These are phyloP conservation scores for Neurospora intermedia DNA, from an alignment of 495 filamentous ascomycete species.

Conservation along the genomic window DNA sequence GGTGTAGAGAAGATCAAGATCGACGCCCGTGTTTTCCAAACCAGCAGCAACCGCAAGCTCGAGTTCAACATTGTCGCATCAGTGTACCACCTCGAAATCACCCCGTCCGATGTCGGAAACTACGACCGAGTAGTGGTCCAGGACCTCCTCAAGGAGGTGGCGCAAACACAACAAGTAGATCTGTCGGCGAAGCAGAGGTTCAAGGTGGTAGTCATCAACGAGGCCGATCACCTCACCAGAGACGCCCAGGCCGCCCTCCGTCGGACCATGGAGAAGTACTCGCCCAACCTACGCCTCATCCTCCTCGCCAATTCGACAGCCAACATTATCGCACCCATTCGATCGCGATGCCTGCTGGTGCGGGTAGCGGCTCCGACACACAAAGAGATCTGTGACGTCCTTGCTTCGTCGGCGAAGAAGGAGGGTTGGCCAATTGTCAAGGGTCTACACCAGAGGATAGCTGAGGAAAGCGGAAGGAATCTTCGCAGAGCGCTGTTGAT, in stretches of 20 bases:
- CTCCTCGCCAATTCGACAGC: conserved; percentile 88
- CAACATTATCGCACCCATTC: conserved; percentile 95
- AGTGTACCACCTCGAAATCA: conserved; percentile 96
- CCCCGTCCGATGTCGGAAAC: conserved; percentile 91
- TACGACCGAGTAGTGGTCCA: conserved; percentile 94
- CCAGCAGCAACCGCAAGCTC: conserved; percentile 86
- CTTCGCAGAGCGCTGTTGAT: conserved; percentile 81
- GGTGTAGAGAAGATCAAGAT: conserved; percentile 97
- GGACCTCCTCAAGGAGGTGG: conserved; percentile 92
- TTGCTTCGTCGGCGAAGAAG: conserved; percentile 61
- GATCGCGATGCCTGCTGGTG: conserved; percentile 78
- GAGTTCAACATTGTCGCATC: conserved; percentile 98
- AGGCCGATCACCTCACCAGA: conserved; percentile 88
- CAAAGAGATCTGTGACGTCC: conserved; percentile 66
- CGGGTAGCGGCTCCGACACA: conserved; percentile 85
- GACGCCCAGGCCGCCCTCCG: conserved; percentile 94
- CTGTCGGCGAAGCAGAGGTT: conserved; percentile 78
- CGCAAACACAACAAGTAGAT: conserved; percentile 97
- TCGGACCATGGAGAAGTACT: conserved; percentile 98
- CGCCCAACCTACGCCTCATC: conserved; percentile 83
- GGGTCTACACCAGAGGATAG: conserved; percentile 70
- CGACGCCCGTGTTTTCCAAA: conserved; percentile 91
- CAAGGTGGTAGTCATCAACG: conserved; percentile 98
- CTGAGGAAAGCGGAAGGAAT: conserved; percentile 86
- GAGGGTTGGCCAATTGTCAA: conserved; percentile 65